phyloP scores from a whole-genome alignment of 2,329 filamentous ascomycete genomes.

The Pseudopithomyces maydicus region DNA sequence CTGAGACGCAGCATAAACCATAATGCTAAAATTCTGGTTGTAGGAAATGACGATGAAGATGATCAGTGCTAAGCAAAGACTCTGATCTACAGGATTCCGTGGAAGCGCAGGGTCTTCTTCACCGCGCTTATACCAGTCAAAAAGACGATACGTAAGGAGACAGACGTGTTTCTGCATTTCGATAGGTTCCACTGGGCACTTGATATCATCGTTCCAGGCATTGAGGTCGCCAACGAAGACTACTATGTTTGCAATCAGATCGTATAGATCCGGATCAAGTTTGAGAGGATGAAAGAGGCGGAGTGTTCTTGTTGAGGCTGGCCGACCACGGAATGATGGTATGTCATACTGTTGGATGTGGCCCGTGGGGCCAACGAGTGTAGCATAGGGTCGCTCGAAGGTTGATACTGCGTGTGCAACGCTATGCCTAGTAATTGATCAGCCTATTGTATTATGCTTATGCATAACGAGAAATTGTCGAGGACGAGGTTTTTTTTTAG shows the following conservation, averaged over 20 bases:
- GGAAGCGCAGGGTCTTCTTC: slow-evolving; percentile 9
- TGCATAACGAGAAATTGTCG: too few relatives aligned
- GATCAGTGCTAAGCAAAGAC: slow-evolving; percentile 31
- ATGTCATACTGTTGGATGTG: slow-evolving; percentile 28
- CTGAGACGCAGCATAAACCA: slow-evolving; percentile 25
- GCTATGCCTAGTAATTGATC: slow-evolving; percentile 33
- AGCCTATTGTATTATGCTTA: slow-evolving; percentile 6
- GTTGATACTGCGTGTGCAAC: slow-evolving; percentile 36
- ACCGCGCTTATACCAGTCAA: slow-evolving; percentile 32
- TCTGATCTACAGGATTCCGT: slow-evolving; percentile 23
- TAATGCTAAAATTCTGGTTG: slow-evolving; percentile 22
- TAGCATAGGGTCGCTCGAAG: slow-evolving; percentile 35
- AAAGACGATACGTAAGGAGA: slow-evolving; percentile 31
- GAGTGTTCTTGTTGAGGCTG: slow-evolving; percentile 18
- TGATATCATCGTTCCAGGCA: slow-evolving; percentile 23
- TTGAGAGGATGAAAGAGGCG: slow-evolving; percentile 26
- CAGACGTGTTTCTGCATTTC: slow-evolving; percentile 38
- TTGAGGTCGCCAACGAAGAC: slow-evolving; percentile 28
- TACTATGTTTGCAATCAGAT: slow-evolving; percentile 23
- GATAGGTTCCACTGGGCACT: slow-evolving; percentile 25
- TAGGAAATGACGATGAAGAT: slow-evolving; percentile 32
- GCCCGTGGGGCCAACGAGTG: slow-evolving; percentile 24
- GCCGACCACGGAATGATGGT: slow-evolving; percentile 17
- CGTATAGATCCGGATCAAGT: slow-evolving; percentile 20
- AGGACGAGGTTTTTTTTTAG: too few relatives aligned